phyloP scores from a whole-genome alignment of 2,329 filamentous ascomycete genomes.

The Stagonosporopsis chrysanthemi region DNA sequence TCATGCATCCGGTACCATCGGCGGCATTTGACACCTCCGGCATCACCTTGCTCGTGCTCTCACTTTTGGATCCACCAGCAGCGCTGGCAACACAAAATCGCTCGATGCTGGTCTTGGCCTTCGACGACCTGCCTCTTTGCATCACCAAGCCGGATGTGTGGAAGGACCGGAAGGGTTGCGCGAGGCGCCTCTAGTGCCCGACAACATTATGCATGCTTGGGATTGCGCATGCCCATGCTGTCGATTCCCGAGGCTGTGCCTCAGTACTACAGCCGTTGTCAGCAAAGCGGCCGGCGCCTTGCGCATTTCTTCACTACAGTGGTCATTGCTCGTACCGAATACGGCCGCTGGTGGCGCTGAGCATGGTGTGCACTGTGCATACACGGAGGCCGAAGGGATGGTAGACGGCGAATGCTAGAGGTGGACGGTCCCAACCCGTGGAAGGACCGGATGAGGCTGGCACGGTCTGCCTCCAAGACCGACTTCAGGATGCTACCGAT shows the following conservation, averaged over 20 bases:
- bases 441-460: background rate
- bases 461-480: background rate
- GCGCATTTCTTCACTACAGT: slow-evolving; percentile 25
- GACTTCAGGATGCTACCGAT: background rate
- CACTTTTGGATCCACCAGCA: background rate
- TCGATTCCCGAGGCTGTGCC: slow-evolving; percentile 32
- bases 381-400: slow-evolving; percentile 1
- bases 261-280: slow-evolving; percentile 32
- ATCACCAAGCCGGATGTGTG: slow-evolving; percentile 17
- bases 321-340: slow-evolving; percentile 21
- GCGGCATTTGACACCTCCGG: slow-evolving; percentile 8
- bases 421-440: slow-evolving; percentile 27
- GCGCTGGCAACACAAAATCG: slow-evolving; percentile 1
- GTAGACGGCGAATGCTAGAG: slow-evolving; percentile 23
- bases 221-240: slow-evolving; percentile 24
- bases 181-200: slow-evolving; percentile 44
- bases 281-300: slow-evolving; percentile 31
- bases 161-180: slow-evolving; percentile 37
- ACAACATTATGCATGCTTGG: slow-evolving; percentile 14
- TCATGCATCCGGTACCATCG: slow-evolving; percentile 3
- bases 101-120: slow-evolving; percentile 31
- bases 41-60: slow-evolving; percentile 5
- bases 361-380: no score
- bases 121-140: slow-evolving; percentile 29
- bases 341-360: slow-evolving; percentile 19